These are phyloP conservation scores for grape (Vitis vinifera) DNA, from an alignment of 164 flowering plant species.

Conservation along the genomic window ASM3070453v1 NC_081821.1:7936501-7937000, in stretches of 20 bases:
- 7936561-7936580: neutral
- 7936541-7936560: neutral
- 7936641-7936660: too few species aligned
- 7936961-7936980: neutral
- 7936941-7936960: neutral
- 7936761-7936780: neutral
- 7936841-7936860: slow-evolving; percentile 12
- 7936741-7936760: neutral
- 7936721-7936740: too few species aligned
- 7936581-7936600: neutral
- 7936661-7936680: neutral
- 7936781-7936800: too few species aligned
- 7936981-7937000: neutral
- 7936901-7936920: neutral
- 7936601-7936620: too few species aligned
- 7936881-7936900: neutral
- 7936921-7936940: neutral
- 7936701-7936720: too few species aligned
- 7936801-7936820: too few species aligned
- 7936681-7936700: neutral
- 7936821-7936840: neutral
- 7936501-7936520: neutral
- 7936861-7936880: neutral
- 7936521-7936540: neutral
- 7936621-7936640: too few species aligned